These are phyloP conservation scores for Flaveria floridana DNA, from an alignment of 140 eudicot species.

Conservation along the genomic window DNA sequence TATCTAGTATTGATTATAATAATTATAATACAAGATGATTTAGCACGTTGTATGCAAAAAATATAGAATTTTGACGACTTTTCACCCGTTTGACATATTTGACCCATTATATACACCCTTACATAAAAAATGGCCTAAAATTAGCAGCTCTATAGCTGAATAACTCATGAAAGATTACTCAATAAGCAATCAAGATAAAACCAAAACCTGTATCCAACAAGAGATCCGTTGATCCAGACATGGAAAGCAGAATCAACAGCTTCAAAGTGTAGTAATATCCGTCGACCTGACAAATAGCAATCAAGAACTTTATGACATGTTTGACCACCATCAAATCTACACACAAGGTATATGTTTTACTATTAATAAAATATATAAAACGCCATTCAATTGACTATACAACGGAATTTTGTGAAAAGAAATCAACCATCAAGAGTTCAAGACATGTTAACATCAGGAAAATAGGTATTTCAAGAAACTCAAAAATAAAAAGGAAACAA, in stretches of 20 bases:
- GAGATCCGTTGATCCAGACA: conserved; percentile 83
- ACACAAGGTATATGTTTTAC: neutral
- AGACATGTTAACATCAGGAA: neutral
- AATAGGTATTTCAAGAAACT: neutral
- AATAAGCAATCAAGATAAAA: conserved; percentile 22
- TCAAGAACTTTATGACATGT: neutral
- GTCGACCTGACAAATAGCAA: conserved; percentile 62
- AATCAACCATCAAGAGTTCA: neutral
- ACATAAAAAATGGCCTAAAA: neutral
- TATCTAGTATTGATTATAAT: neutral
- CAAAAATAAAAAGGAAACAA: neutral
- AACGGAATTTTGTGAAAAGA: neutral
- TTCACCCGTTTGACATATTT: neutral
- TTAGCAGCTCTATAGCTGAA: neutral
- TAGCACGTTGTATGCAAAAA: neutral
- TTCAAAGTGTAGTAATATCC: conserved; percentile 91
- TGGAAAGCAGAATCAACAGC: conserved; percentile 97
- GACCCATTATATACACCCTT: neutral
- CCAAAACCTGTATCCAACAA: conserved; percentile 87
- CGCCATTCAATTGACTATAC: neutral
- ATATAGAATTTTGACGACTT: neutral
- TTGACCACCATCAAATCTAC: conserved; percentile 13
- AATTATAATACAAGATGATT: too few species aligned
- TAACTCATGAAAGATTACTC: conserved; percentile 9
- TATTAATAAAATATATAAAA: neutral